Base-by-base conservation (phyloP, 352 stramenopile genomes). In the Phytophthora cryptogea region DNA sequence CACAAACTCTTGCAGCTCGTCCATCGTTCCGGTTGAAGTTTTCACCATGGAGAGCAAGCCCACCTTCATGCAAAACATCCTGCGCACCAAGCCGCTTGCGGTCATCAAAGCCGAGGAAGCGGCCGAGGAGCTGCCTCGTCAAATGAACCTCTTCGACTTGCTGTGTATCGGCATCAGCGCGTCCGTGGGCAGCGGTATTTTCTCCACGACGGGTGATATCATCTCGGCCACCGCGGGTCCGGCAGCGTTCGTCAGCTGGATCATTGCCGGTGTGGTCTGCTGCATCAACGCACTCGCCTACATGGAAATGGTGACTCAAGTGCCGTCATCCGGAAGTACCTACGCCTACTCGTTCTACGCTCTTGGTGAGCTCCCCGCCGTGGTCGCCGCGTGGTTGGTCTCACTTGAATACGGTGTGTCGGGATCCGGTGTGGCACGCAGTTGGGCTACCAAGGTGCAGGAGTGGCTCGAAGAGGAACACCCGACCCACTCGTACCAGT, bases 311-410 rank as follows among this genome's bases (percentile, higher is more conserved):
- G 88, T 84, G 27, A 88, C 78, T 5, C 71, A 87, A 31, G 86
- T 98, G 30, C 92, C 93, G 17, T 96, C 85, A 4, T 92, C 87
- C 6, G 94, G 94, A 7, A 88, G 67, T 40, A 97, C 88, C 4
- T 98, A 98, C 75, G 84, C 89, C 8, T 98, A 98, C 74, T 70
- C 89, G 26, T 98, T 97, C 74, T 81, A 97, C 53, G 78, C 88
- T 4, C 76, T 98, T n/a, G 94, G 94, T 31, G 95, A 98, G 61
- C 73, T 98, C 2, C 87, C 90, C 0, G 95, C 95, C 8, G 90
- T 97, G 27, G 68, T 98, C 23, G 89, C 87, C 1, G 92, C 81
- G 14, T 93, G 83, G 62, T 65, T 93, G 23, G 40, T 98, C 30
- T 97, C 90, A n/a, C 74, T 98, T 10, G 94, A 98, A 76, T 98